Conservation (phyloP, 805 yeast species). For the Metschnikowia reukaufii region DNA sequence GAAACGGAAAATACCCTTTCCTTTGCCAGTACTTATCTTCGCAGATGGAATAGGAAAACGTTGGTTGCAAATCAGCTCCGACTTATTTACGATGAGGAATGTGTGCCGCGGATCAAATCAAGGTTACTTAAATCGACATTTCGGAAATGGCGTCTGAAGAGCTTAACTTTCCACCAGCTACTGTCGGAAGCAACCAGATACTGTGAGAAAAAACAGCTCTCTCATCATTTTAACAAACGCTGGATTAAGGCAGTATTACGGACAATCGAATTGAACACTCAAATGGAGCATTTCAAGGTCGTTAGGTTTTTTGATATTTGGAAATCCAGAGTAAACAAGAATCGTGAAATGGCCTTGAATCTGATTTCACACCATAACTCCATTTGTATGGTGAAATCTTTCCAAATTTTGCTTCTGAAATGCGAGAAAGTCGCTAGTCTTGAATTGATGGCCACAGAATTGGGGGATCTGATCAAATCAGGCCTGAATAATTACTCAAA, state of each 20-base stretch:
- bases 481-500: slow-evolving; percentile 7
- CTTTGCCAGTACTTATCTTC: slow-evolving; percentile 7
- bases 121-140: slow-evolving; percentile 5
- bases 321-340: not conserved
- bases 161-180: slow-evolving; percentile 9
- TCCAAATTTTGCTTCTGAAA: slow-evolving; percentile 1
- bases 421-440: not conserved
- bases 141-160: slow-evolving; percentile 17
- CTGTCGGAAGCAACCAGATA: slow-evolving; percentile 16
- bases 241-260: slow-evolving; percentile 16
- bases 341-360: not conserved
- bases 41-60: slow-evolving; percentile 26
- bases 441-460: not conserved
- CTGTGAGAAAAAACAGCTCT: slow-evolving; percentile 13
- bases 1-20: slow-evolving; percentile 15
- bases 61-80: slow-evolving; percentile 17
- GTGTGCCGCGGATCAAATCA: slow-evolving; percentile 3
- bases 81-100: slow-evolving; percentile 11
- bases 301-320: slow-evolving; percentile 14
- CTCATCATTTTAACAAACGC: slow-evolving; percentile 7
- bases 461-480: not conserved
- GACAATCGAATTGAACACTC: slow-evolving; percentile 14
- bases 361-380: not conserved
- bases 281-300: slow-evolving; percentile 13
- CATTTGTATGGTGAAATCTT: not conserved